Base-by-base conservation (phyloP, 192 early-diverging fungal species). In the Backusella parvicylindrica region DNA sequence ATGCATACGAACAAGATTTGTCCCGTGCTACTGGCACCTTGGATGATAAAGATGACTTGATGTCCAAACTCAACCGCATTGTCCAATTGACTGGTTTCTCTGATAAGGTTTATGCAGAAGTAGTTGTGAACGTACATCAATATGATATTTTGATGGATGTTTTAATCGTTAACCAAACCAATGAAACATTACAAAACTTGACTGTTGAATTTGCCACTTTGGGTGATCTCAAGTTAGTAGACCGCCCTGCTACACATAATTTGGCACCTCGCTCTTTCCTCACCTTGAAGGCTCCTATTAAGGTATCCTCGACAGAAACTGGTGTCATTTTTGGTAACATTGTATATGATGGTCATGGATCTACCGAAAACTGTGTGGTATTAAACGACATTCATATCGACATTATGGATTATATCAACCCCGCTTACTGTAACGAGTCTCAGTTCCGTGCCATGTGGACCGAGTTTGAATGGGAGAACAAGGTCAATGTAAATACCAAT, bases 401-500 rank as follows among this genome's bases (percentile, higher is more conserved):
- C 76, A 99, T 99, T 75, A 97, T 98, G 96, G 98, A 98, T 82
- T 99, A 98, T 81, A 98, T 99, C 84, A 94, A 96, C 60, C 94
- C 96, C 23, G 95, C 93, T 33, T 86, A 83, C 49, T 98, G 96
- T 86, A 92, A 90, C 53, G 95, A 97, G 80, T 93, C 91, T 33
- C 93, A 94, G 90, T 99, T 99, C 95, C 91, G 97, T 68, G 83
- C 90, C 75, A 98, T 98, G 96, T 99, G 98, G 98, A 94, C 91
- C 64, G 98, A 99, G 84, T 99, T 99, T 86, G 98, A 99, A 82
- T 99, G 98, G 98, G 98, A 99, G 83, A 99, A 99, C 87, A 98
- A 98, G 89, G 96, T 99, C 73, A 95, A 95, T 69, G 97, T 98
- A 75, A 94, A 95, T 75, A 98, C 97, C 6, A 96, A 92, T 64